A percentile compares a stretch with the other conserved stretches of the same genome.
phyloP scores from a whole-genome alignment of 805 yeast genomes.

The Suhomyces xylopsoci region DNA sequence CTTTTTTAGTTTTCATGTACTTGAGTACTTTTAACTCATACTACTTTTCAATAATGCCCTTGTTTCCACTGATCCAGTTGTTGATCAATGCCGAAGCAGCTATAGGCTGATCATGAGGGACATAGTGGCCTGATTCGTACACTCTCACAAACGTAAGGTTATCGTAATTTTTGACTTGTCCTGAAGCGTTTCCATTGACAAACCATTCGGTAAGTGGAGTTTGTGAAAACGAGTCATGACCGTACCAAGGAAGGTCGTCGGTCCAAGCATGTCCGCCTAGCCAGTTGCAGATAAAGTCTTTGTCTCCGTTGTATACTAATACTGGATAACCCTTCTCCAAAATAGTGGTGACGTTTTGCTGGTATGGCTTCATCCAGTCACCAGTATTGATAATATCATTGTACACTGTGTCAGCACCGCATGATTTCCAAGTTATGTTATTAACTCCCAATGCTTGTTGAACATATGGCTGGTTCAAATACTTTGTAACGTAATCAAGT shows the following conservation, averaged over 20 bases:
- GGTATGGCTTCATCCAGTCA: slow-evolving; percentile 4
- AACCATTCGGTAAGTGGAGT: neutral
- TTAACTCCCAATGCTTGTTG: slow-evolving; percentile 51
- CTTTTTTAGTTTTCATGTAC: too few species aligned
- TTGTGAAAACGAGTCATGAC: neutral
- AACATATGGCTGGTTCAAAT: slow-evolving; percentile 52
- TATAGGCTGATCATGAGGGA: neutral
- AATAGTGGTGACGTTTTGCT: slow-evolving; percentile 31
- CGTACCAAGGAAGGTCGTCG: neutral
- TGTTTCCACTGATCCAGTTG: neutral
- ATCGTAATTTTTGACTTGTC: neutral
- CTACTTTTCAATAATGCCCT: neutral
- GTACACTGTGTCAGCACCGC: neutral
- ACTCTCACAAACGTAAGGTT: neutral
- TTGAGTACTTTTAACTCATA: too few species aligned
- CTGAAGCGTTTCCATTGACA: neutral
- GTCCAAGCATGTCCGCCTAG: neutral
- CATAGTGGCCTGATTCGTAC: neutral
- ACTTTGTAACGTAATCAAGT: slow-evolving; percentile 43
- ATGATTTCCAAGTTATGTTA: neutral
- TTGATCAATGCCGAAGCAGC: neutral
- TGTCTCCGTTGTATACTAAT: slow-evolving; percentile 43
- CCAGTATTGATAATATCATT: slow-evolving; percentile 3
- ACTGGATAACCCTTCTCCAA: slow-evolving; percentile 39
- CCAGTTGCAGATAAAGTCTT: slow-evolving; percentile 23